Evolutionary conservation across 1,284 basidiomycete genomes (phyloP), one percentile per base, ranked within the genome.

Genomic region (Rhodotorula sp.): DNA sequence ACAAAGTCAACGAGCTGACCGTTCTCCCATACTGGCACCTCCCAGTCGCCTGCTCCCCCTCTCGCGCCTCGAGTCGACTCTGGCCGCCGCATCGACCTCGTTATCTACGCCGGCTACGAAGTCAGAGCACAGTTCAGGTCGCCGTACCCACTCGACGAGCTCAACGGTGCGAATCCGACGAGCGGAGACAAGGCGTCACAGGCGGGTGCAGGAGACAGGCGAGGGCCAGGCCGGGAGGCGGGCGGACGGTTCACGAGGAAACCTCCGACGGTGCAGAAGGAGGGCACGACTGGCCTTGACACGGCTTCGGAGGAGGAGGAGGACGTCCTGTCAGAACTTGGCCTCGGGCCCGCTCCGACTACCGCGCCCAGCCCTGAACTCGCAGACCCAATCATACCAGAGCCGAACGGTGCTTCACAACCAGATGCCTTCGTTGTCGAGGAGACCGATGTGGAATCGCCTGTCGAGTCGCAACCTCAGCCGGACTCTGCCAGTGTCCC

Each of bases 111-210:
- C 34, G 68, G 66, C 8, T 74, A 73, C 66, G 71, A 74, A 53
- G 74, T 76, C 52, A 66, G 64, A 48, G 64, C 70, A 11, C 68
- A 67, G 60, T 77, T 68, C 66, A 34, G 55, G 9, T 75, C 75
- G 30, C 75, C 75, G 4, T 76, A 76, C 51, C 74, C 74, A 10
- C 62, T 76, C 34, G 75, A 76, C 32, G 75, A 75, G 20, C 53
- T 75, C 5, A 56, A 59, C 11, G 62, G 60, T 8, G 30, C 39
- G 10, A 27, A 30, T 10, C 22, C 17, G 20, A 15, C 47, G 6
- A 11, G 20, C 10, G 51, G 20, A 9, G 62, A 30, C 52, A 54
- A 52, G 49, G 36, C 22, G 34, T 20, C 6, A 19, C 20, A 20
- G 7, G 20, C 19, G 58, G n/a, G 30, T 20, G 34, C 24, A 15